phyloP scores from a whole-genome alignment of 176 grass and related monocot species.

The Otatea glauca region DNA sequence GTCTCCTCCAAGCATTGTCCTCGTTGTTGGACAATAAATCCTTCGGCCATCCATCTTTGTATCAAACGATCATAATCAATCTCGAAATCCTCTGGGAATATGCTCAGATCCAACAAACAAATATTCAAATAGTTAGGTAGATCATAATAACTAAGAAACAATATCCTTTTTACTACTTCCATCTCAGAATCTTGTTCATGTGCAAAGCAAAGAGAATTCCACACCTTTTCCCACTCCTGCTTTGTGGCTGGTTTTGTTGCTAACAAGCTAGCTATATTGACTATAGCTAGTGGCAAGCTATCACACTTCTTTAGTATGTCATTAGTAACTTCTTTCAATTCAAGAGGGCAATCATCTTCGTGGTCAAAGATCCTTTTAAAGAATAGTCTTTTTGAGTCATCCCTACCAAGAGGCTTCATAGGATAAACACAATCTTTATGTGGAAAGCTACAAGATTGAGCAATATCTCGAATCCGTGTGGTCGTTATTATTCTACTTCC shows the following conservation, averaged over 20 bases:
- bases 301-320: conserved; percentile 37
- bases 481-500: conserved; percentile 47
- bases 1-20: conserved; percentile 15
- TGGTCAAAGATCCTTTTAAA: conserved; percentile 35
- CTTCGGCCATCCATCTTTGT: conserved; percentile 44
- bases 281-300: conserved; percentile 42
- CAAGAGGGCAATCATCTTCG: neutral
- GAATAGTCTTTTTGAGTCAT: conserved; percentile 39
- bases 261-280: conserved; percentile 46
- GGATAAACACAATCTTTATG: conserved; percentile 22
- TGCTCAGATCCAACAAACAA: conserved; percentile 41
- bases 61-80: conserved; percentile 2
- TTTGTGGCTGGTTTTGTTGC: neutral
- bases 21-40: conserved; percentile 19
- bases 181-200: conserved; percentile 27
- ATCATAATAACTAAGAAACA: conserved; percentile 42
- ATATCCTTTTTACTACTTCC: conserved; percentile 26
- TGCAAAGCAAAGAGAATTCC: neutral
- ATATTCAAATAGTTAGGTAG: conserved; percentile 41
- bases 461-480: conserved; percentile 46
- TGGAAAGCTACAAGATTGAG: conserved; percentile 39
- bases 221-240: conserved; percentile 27
- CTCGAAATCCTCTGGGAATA: conserved; percentile 34
- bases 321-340: conserved; percentile 31
- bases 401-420: conserved; percentile 27